A percentile compares a stretch with the other conserved stretches of the same genome.
phyloP scores from a whole-genome alignment of 352 stramenopile genomes.

The Phytopythium montanum region DNA sequence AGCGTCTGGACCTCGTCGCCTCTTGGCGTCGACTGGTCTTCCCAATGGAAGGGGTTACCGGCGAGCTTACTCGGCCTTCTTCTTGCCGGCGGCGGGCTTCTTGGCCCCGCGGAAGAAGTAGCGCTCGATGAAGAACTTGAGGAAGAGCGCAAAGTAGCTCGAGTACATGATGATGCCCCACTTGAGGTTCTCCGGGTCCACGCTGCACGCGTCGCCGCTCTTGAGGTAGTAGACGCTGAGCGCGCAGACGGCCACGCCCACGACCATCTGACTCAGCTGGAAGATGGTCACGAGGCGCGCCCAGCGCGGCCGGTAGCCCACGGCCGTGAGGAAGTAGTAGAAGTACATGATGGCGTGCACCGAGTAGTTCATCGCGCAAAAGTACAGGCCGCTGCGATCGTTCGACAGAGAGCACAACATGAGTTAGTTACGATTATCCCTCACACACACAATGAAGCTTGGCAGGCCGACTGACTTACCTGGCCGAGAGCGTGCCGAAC shows the following conservation, averaged over 20 bases:
- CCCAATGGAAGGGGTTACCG: not conserved
- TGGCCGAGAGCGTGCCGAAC: conserved; percentile 90
- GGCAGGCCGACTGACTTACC: conserved; percentile 33
- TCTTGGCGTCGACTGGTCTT: not conserved
- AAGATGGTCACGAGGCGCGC: conserved; percentile 85
- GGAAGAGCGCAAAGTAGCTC: conserved; percentile 92
- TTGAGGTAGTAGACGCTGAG: conserved; percentile 83
- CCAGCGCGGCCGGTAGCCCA: conserved; percentile 74
- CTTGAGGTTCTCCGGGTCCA: conserved; percentile 86
- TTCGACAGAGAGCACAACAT: not conserved
- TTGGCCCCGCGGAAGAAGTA: conserved; percentile 67
- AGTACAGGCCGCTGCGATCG: conserved; percentile 89
- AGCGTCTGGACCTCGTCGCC: conserved; percentile 3
- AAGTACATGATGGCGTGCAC: conserved; percentile 98
- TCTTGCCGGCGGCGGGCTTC: conserved; percentile 21
- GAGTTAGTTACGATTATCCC: conserved; percentile 2
- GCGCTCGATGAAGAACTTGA: conserved; percentile 90
- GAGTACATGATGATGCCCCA: conserved; percentile 93
- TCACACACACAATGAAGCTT: too few relatives aligned
- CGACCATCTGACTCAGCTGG: conserved; percentile 89
- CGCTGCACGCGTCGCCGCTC: conserved; percentile 51
- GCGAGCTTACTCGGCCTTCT: conserved; percentile 25
- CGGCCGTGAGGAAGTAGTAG: conserved; percentile 92
- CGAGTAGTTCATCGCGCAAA: conserved; percentile 98
- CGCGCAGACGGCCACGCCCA: conserved; percentile 65